Evolutionary conservation across 371 early-diverging fungal species (phyloP).

Genomic region (Mortierella sp.): DNA sequence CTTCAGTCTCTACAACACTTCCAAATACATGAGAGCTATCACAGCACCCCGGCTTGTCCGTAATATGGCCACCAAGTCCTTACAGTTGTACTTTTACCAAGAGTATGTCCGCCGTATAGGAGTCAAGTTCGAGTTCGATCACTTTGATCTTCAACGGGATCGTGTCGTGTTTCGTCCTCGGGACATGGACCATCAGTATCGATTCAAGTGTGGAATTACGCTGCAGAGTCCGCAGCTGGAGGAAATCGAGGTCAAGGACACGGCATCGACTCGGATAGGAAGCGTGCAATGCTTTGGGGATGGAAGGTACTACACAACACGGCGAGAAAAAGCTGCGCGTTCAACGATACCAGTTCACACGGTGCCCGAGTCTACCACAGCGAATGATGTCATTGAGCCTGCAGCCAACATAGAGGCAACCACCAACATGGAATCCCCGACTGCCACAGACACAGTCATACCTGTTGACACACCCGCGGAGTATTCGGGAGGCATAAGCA

Average conservation of each 20-base stretch:
- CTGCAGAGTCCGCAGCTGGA: slow-evolving; percentile 45
- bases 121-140: slow-evolving; percentile 39
- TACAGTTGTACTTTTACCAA: slow-evolving; percentile 39
- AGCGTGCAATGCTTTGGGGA: no score
- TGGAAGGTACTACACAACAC: no score
- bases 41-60: slow-evolving; percentile 21
- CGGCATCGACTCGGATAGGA: no score
- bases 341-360: no score
- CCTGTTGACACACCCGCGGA: neutral
- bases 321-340: no score
- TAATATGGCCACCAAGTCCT: slow-evolving; percentile 28
- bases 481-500: neutral
- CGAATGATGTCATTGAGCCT: no score
- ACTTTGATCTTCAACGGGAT: slow-evolving; percentile 37
- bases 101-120: slow-evolving; percentile 47
- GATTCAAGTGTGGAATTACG: slow-evolving; percentile 31
- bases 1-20: slow-evolving; percentile 43
- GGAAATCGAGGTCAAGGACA: slow-evolving; percentile 23
- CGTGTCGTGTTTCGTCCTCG: slow-evolving; percentile 36
- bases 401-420: no score
- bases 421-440: no score
- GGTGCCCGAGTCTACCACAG: no score
- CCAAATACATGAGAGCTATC: slow-evolving; percentile 32
- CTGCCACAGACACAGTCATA: neutral
- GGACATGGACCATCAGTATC: slow-evolving; percentile 22